Evolutionary conservation across 108 stramenopile species (phyloP), one percentile per base, ranked within the genome.

Genomic region (Poteriospumella lacustris): DNA sequence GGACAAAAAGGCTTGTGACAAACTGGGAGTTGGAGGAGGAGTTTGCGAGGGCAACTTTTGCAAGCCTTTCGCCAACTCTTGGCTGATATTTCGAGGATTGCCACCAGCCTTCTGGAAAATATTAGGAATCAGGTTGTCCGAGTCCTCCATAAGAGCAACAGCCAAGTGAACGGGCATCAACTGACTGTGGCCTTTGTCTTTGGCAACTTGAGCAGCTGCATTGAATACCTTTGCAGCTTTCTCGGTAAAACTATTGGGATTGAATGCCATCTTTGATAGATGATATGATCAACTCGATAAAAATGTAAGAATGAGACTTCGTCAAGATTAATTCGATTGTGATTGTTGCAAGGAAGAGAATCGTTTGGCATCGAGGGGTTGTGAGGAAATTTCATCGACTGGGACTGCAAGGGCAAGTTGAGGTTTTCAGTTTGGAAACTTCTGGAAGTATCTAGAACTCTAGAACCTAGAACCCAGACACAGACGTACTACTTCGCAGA

Each of bases 131-230:
- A 67, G 64, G 12, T 67, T 33, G 9, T 41, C 19, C 9, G 36
- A 15, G 19, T 67, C 64, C 19, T 67, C 39, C 9, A 67, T 9
- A 12, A 67, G 15, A 33, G 64, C 64, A 38, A 31, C 9, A 67
- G 64, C 64, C 64, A 67, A 67, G 19, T 67, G 64, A 67, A 19
- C 64, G 36, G 64, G 64, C 9, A 67, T 19, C 12, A 67, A 33
- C 19, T 67, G 64, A 67, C 12, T 19, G 31, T 67, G 36, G 15
- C 64, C 64, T 40, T 67, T 9, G 9, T 41, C 40, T 31, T 12
- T 67, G 40, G 64, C 64, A 40, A 31, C 9, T 15, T 12, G 12
- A 33, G 19, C 19, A 19, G 64, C 64, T 15, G 64, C 64, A 31
- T 67, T 12, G 15, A 67, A 12, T 33, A 67, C 15, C 64, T 67